Evolutionary conservation across 2,329 filamentous ascomycete species (phyloP), one percentile per base, ranked within the genome.

Genomic region (Davidsoniella virescens): DNA sequence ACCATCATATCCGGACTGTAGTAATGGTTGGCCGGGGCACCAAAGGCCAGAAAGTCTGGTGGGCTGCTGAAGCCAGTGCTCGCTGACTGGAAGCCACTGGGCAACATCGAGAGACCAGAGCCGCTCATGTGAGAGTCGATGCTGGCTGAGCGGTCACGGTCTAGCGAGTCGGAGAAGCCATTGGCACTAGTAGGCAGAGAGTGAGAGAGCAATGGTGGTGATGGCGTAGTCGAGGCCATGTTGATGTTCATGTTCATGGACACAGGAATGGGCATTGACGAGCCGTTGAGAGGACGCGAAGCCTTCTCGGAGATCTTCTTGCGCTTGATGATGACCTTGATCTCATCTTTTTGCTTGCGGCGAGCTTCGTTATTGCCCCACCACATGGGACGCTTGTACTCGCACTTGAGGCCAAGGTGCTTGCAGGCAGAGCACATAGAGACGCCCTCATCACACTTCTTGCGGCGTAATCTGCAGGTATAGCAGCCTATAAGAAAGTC

Each of bases 361-460:
- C 92, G 76, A 61, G 84, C 79, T 56, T 94, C 87, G 61, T 84
- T 84, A 72, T 92, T 95, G 67, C 82, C 84, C 92, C 92, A 98
- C 92, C 92, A 98, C 68, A 85, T 78, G 37, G 92, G 92, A 62
- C 88, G 74, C 73, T 94, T 94, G 71, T 96, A 98, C 71, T 96
- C 87, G 70, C 92, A 98, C 60, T 75, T 73, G 52, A 98, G 74
- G 49, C 84, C 84, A 51, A 98, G 80, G 61, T 79, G 73, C 58
- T 76, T 79, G 72, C 78, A 82, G 54, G 78, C 78, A 14, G 75
- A 73, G 69, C 78, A 82, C 59, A 70, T 67, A 49, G 76, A 75
- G 37, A 70, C 67, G 55, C 75, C 76, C 64, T 82, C 78, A 60
- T 82, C 78, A 66, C 78, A 82, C 70, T 82, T 82, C 67, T 82